Evolutionary conservation across 495 filamentous ascomycete genomes (phyloP), one percentile per base, ranked within the genome.

Genomic region (Xylona heveae): DNA sequence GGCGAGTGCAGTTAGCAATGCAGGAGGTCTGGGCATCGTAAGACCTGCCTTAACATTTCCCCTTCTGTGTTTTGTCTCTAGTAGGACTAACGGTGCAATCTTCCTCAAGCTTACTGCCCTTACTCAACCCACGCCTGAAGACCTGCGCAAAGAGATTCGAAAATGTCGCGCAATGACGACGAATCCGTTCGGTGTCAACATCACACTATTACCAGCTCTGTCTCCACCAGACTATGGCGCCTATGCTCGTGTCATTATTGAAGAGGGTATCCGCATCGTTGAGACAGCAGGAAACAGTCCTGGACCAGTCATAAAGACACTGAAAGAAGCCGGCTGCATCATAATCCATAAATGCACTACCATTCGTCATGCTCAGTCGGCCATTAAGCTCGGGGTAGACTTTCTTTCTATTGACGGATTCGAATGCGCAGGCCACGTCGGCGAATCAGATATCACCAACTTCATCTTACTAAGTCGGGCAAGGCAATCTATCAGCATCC

Each of bases 301-400:
- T 0, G 88, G 83, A 9, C 79, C 82, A 10, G 74, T 97, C 22
- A 94, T 97, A 54, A 54, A 66, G 49, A 67, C 82, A 57, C 63
- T 97, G 34, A 97, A 97, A 59, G 61, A 66, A 30, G 79, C 71
- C 18, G 68, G 66, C 19, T 69, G 59, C 42, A 81, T 66, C 34
- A 70, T 97, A 42, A 63, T 97, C 28, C 88, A 97, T 62, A 97
- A 97, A 57, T 97, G 88, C 60, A 97, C 88, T 14, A 92, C 85
- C 1, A 84, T 97, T 52, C 60, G 85, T 14, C 88, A 97, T 45
- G 88, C 88, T 21, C 73, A 83, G 51, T 77, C 73, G 24, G 88
- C 88, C 26, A 67, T 92, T 38, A 92, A 91, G 55, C 71, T 95
- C 22, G 88, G 88, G 32, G 88, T 93, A 0, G 88, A 97, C 52